A percentile compares a stretch with the other conserved stretches of the same genome.
Evolutionary conservation across 225 moss, liverwort and hornwort genomes (phyloP).

Genomic region (Anthoceros angustus): DNA sequence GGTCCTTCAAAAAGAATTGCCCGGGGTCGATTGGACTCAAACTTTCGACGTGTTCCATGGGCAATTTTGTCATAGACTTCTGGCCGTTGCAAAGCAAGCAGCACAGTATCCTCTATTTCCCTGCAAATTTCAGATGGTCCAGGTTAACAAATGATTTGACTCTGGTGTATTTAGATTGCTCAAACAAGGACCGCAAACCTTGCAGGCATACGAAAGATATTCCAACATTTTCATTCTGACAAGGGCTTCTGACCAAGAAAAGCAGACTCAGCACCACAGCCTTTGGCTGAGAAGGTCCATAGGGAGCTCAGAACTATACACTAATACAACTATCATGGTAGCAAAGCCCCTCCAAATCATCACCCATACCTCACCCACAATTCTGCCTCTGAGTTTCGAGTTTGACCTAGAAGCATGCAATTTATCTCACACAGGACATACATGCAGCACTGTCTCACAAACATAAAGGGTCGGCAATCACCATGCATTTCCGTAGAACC

Average conservation of each 20-base stretch:
- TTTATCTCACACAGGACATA: neutral
- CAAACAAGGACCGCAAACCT: neutral
- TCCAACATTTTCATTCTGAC: too few relatives aligned
- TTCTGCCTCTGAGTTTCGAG: too few relatives aligned
- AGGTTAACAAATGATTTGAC: neutral
- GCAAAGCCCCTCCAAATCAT: too few relatives aligned
- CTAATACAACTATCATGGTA: too few relatives aligned
- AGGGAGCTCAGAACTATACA: too few relatives aligned
- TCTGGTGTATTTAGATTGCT: too few relatives aligned
- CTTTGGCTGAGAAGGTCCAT: too few relatives aligned
- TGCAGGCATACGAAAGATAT: neutral
- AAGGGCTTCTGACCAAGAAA: too few relatives aligned
- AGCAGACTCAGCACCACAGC: too few relatives aligned
- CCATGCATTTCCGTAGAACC: too few relatives aligned
- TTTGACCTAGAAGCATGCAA: neutral
- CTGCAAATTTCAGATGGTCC: slow-evolving; percentile 9
- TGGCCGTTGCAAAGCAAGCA: slow-evolving; percentile 60
- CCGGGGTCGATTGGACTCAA: slow-evolving; percentile 67
- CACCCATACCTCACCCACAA: too few relatives aligned
- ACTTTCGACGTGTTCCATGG: slow-evolving; percentile 65
- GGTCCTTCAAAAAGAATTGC: slow-evolving; percentile 82
- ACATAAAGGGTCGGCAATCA: too few relatives aligned
- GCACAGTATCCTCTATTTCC: slow-evolving; percentile 74
- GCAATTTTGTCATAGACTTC: slow-evolving; percentile 72
- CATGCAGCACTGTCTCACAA: neutral